These are phyloP conservation scores for Aspergillus indologenus DNA, from an alignment of 495 filamentous ascomycete species.

Conservation along the genomic window DNA sequence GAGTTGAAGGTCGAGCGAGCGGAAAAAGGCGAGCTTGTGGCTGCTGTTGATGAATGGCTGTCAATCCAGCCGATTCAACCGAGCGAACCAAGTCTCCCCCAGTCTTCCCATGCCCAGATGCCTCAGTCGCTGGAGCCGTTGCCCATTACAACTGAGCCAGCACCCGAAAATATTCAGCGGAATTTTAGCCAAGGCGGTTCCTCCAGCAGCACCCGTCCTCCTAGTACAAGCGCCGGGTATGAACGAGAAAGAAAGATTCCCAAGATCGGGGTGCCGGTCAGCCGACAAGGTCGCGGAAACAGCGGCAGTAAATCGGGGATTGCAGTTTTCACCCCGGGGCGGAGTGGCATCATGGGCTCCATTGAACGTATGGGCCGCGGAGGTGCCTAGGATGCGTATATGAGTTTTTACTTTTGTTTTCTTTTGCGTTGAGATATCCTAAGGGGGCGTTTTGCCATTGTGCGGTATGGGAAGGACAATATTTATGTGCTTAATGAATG, in stretches of 20 bases:
- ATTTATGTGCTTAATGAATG: not conserved
- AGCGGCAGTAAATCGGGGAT: constrained; percentile 43
- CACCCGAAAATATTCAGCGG: constrained; percentile 24
- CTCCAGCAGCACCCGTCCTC: constrained; percentile 36
- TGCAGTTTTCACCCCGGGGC: constrained; percentile 43
- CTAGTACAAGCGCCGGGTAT: constrained; percentile 21
- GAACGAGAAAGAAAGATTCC: constrained; percentile 34
- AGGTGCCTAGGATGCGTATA: constrained; percentile 11
- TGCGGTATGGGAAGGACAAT: not conserved
- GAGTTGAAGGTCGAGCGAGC: constrained; percentile 72
- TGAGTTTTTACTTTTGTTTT: not conserved
- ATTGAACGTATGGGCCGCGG: constrained; percentile 67
- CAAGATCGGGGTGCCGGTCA: constrained; percentile 29
- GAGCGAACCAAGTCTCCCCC: constrained; percentile 11
- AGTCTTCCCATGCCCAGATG: constrained; percentile 11
- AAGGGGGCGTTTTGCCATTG: constrained; percentile 4
- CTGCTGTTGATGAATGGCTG: constrained; percentile 88
- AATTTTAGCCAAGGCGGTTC: constrained; percentile 28
- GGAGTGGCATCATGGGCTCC: constrained; percentile 65
- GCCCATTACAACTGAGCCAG: constrained; percentile 12
- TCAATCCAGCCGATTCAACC: constrained; percentile 45
- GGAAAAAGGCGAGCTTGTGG: constrained; percentile 93
- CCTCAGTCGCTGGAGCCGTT: constrained; percentile 14
- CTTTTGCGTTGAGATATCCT: constrained; percentile 3
- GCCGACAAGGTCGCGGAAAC: constrained; percentile 35